phyloP scores from a whole-genome alignment of 306 rosid species.

The Cicer cuneatum region DNA sequence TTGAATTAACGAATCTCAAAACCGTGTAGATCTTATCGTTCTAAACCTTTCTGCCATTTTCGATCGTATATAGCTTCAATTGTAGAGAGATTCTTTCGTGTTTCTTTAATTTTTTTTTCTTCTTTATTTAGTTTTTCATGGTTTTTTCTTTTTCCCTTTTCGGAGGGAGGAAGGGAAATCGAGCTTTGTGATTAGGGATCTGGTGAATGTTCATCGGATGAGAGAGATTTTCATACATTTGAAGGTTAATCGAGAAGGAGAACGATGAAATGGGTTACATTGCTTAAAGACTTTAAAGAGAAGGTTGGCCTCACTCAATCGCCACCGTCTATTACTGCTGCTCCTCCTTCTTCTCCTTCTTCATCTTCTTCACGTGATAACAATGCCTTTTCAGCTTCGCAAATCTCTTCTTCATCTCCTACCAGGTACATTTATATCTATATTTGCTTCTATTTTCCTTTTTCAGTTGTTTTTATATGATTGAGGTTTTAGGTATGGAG shows the following conservation, averaged over 20 bases:
- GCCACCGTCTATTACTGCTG: slow-evolving; percentile 47
- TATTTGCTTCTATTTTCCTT: not conserved
- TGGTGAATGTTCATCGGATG: slow-evolving; percentile 70
- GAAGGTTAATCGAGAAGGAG: slow-evolving; percentile 59
- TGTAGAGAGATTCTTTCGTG: slow-evolving; percentile 1
- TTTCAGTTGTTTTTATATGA: not conserved
- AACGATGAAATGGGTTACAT: slow-evolving; percentile 98
- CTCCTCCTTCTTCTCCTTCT: slow-evolving; percentile 37
- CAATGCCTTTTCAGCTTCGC: slow-evolving; percentile 67
- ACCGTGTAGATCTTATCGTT: slow-evolving; percentile 62
- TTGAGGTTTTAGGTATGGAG: slow-evolving; percentile 26
- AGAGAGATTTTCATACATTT: slow-evolving; percentile 60
- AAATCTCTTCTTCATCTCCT: slow-evolving; percentile 61
- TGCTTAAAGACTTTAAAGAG: slow-evolving; percentile 99
- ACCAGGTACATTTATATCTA: slow-evolving; percentile 58
- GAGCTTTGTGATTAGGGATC: slow-evolving; percentile 61
- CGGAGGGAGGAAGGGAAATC: slow-evolving; percentile 44
- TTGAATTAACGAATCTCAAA: slow-evolving; percentile 39
- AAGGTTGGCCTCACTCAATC: slow-evolving; percentile 93
- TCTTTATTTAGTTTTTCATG: slow-evolving; percentile 21
- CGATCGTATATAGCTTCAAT: slow-evolving; percentile 46
- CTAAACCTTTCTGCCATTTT: slow-evolving; percentile 43
- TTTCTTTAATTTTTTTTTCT: slow-evolving; percentile 15
- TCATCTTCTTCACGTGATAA: slow-evolving; percentile 56
- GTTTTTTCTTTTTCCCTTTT: slow-evolving; percentile 39